A percentile compares a stretch with the other conserved stretches of the same genome.
phyloP scores from a whole-genome alignment of 225 moss, liverwort and hornwort species.

The Climacium dendroides region DNA sequence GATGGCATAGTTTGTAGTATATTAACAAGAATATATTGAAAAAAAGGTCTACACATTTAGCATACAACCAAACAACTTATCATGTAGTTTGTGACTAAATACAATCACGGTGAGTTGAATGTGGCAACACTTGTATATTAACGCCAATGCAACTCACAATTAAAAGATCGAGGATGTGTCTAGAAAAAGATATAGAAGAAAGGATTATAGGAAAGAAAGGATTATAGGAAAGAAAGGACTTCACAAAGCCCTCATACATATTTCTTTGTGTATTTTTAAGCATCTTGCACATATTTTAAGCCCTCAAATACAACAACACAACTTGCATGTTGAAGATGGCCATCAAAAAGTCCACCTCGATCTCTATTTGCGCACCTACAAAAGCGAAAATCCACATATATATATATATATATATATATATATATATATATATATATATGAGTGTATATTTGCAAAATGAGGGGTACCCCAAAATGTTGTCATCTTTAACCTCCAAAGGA shows the following conservation, averaged over 20 bases:
- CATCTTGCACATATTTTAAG: neutral
- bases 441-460: fast-evolving
- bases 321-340: fast-evolving
- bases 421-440: neutral
- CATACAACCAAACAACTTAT: no score
- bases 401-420: no score
- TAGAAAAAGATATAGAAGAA: neutral
- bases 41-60: fast-evolving
- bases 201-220: fast-evolving
- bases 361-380: fast-evolving
- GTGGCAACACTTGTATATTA: fast-evolving
- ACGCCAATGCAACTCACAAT: fast-evolving
- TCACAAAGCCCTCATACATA: fast-evolving
- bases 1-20: fast-evolving
- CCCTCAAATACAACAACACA: fast-evolving
- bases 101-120: neutral
- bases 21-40: neutral
- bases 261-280: fast-evolving
- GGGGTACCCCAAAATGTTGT: fast-evolving
- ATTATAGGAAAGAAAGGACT: fast-evolving
- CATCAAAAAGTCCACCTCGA: fast-evolving
- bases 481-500: no score
- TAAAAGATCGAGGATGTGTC: fast-evolving
- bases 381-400: neutral
- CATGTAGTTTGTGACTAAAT: fast-evolving